phyloP scores from a whole-genome alignment of 768 basidiomycete species.

The Paxillus involutus region DNA sequence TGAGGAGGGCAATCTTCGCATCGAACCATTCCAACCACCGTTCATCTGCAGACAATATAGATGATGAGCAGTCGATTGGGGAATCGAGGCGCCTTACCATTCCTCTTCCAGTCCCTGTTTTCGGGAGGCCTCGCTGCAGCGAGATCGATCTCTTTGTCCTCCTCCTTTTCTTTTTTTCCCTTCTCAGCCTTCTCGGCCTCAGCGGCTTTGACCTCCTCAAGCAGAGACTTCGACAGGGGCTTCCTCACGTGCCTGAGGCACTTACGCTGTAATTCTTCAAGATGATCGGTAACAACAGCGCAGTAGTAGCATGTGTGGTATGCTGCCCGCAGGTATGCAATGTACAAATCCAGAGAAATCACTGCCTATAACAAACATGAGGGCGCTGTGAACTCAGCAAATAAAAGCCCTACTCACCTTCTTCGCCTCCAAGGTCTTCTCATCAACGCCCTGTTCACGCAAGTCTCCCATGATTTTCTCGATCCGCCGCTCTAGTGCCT shows the following conservation, averaged over 20 bases:
- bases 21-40: slow-evolving; percentile 92
- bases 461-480: slow-evolving; percentile 74
- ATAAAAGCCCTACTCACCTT: slow-evolving; percentile 51
- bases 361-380: slow-evolving; percentile 52
- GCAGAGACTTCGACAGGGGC: slow-evolving; percentile 58
- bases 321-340: slow-evolving; percentile 90
- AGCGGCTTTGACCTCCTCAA: slow-evolving; percentile 60
- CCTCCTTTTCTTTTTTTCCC: slow-evolving; percentile 47
- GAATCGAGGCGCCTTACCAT: slow-evolving; percentile 46
- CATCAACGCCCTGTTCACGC: slow-evolving; percentile 66
- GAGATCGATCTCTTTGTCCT: slow-evolving; percentile 40
- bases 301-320: slow-evolving; percentile 99
- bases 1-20: slow-evolving; percentile 76
- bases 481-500: slow-evolving; percentile 79
- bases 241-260: slow-evolving; percentile 91
- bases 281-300: slow-evolving; percentile 85
- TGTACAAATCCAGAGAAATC: slow-evolving; percentile 86
- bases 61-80: slow-evolving; percentile 10
- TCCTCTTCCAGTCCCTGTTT: slow-evolving; percentile 56
- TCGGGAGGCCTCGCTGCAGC: slow-evolving; percentile 37
- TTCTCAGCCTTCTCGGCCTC: slow-evolving; percentile 47
- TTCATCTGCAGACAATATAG: slow-evolving; percentile 53
- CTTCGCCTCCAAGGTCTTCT: slow-evolving; percentile 64
- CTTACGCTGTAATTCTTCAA: slow-evolving; percentile 94
- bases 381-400: slow-evolving; percentile 12